Evolutionary conservation across 306 rosid genomes (phyloP), one percentile per base, ranked within the genome.

Genomic region (Dicorynia guianensis): DNA sequence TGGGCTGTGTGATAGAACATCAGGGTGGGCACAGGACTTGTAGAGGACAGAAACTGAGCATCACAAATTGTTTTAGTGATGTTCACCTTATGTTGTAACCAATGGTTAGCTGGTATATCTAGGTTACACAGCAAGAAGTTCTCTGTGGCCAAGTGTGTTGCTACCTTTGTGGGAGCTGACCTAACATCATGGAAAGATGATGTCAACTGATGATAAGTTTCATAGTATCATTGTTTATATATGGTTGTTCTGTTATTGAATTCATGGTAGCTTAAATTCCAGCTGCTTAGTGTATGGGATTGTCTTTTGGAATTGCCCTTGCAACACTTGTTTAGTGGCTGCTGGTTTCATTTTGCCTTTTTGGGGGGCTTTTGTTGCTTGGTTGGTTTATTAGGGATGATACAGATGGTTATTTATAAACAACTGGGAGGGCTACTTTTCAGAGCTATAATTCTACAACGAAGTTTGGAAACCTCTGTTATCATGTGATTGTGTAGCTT

Each of bases 101-200:
- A 64, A 69, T 64, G 44, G 30, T 71, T 81, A 78, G 62, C 71
- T 72, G 85, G 81, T 46, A 78, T 67, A 5, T 67, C 60, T 65
- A 79, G 82, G 74, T 33, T 69, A 64, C 63, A 63, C 77, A 4
- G 44, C 74, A 67, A 67, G 80, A 71, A 67, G 54, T 71, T 70
- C 76, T 62, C 70, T 71, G 55, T 79, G 81, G 79, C 83, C 48
- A 64, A 52, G 68, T 71, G 77, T 44, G 76, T 54, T 66, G 64
- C 63, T 48, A 44, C 77, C 69, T 61, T 42, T 48, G 35, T 47
- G 50, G 63, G 67, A 78, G 82, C 79, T 69, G 85, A 33, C 39
- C 17, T 73, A 35, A 68, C 75, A 53, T 67, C 54, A 42, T 57
- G 87, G 53, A 67, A 79, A 67, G 76, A 60, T 79, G 74, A 36